Percentiles rank a stretch among this genome's conserved stretches.
Conservation (phyloP, 1,139 yeast genomes). For the Suhomyces yuchorum region DNA sequence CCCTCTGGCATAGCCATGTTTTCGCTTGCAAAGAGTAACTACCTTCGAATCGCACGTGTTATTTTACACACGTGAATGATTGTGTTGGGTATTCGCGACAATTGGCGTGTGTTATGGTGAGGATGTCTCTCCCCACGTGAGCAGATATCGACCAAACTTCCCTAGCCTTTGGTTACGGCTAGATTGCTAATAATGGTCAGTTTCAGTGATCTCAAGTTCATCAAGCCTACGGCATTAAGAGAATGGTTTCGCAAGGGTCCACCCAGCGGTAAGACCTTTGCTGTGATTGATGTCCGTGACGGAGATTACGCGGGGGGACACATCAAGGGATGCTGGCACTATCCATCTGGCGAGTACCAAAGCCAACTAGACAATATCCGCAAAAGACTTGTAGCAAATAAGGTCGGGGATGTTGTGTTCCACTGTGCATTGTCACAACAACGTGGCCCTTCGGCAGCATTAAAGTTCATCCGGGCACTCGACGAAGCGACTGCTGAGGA, state of each 20-base stretch:
- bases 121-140: neutral
- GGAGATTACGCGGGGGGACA: conserved; percentile 73
- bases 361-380: conserved; percentile 46
- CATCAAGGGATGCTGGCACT: conserved; percentile 60
- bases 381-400: conserved; percentile 31
- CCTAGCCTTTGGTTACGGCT: neutral
- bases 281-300: conserved; percentile 86
- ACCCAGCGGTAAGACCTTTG: conserved; percentile 49
- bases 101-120: neutral
- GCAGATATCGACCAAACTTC: neutral
- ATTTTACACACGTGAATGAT: neutral
- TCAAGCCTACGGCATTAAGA: conserved; percentile 47
- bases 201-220: conserved; percentile 28
- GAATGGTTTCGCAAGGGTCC: conserved; percentile 49
- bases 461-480: conserved; percentile 60
- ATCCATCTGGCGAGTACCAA: conserved; percentile 57
- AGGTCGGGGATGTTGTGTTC: conserved; percentile 64
- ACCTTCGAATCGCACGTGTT: neutral
- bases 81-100: neutral
- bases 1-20: neutral
- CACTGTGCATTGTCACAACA: conserved; percentile 91
- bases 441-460: conserved; percentile 85
- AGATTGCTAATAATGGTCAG: conserved; percentile 6
- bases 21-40: neutral
- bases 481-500: conserved; percentile 37